Evolutionary conservation across 768 basidiomycete species (phyloP), one percentile per base, ranked within the genome.

Genomic region (Tephrocybe sp.): DNA sequence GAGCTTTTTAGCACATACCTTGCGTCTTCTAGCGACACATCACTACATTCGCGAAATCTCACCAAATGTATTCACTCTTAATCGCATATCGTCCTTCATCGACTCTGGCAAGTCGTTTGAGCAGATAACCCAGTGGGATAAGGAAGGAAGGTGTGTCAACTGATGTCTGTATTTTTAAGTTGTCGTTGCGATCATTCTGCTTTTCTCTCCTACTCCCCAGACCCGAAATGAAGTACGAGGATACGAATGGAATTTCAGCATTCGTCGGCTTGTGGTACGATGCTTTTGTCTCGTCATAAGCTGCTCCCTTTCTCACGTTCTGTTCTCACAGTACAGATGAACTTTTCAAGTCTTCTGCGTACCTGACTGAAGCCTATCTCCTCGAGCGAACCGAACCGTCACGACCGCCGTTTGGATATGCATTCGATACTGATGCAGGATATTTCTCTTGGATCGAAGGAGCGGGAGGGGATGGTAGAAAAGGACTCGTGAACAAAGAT

Each of bases 401-500:
- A 41, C 71, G 73, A 23, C 74, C 85, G 3, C 86, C 88, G 0
- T 90, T 90, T 60, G 87, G 85, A 59, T 71, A 83, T 56, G 88
- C 88, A 10, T 89, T 90, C 58, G 68, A 61, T 58, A 57, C 64
- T 48, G 57, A 69, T 39, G 70, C 69, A 5, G 76, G 76, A 1
- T 88, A 78, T 59, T 91, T 90, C 55, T 79, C 77, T 16, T 91
- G 88, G 88, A 69, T 91, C 5, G 88, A 90, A 63, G 78, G 78
- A 16, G 50, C 49, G 27, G 51, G 48, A 3, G 31, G 45, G 12
- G 36, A 47, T 4, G 30, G 27, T 3, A 30, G 34, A 51, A 23
- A 29, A 8, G 46, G 29, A 6, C 42, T 21, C 12, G 42, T 58
- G n/a, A 73, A 72, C 50, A 55, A 66, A 37, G 80, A 79, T 56